A percentile compares a stretch with the other conserved stretches of the same genome.
These are phyloP conservation scores for Pistacia atlantica DNA, from an alignment of 345 rosid genomes.

Conservation along the genomic window DNA sequence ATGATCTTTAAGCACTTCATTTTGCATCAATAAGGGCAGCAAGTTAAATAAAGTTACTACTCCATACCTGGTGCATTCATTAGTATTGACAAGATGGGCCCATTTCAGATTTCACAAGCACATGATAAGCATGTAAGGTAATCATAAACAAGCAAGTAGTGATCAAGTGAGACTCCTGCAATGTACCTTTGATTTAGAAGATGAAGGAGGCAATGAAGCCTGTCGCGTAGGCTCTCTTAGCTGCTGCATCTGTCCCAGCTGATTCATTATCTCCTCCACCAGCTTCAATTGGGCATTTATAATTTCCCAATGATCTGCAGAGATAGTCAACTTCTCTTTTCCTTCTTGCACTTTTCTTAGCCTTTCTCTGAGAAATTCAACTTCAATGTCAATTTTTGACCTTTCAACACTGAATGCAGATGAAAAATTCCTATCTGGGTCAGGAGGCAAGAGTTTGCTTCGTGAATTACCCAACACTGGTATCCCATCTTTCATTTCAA, in stretches of 20 bases:
- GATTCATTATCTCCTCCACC: slow-evolving; percentile 50
- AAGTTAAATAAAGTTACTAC: neutral
- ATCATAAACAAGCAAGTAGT: neutral
- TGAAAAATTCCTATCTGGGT: slow-evolving; percentile 38
- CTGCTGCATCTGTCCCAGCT: slow-evolving; percentile 51
- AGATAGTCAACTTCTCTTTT: slow-evolving; percentile 43
- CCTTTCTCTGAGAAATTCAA: slow-evolving; percentile 56
- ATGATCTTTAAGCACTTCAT: neutral
- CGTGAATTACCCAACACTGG: slow-evolving; percentile 22
- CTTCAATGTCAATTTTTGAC: slow-evolving; percentile 49
- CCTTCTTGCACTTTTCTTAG: slow-evolving; percentile 44
- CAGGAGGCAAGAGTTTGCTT: slow-evolving; percentile 20
- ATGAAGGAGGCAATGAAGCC: slow-evolving; percentile 40
- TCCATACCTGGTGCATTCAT: neutral
- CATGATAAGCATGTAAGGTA: slow-evolving; percentile 1
- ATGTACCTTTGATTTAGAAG: slow-evolving; percentile 47
- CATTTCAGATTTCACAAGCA: neutral
- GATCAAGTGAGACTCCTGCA: neutral
- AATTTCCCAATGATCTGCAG: slow-evolving; percentile 41
- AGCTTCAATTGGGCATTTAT: slow-evolving; percentile 42
- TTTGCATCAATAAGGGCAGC: neutral
- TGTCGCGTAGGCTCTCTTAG: slow-evolving; percentile 36
- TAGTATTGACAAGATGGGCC: neutral
- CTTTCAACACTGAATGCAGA: slow-evolving; percentile 43
- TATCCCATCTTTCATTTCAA: slow-evolving; percentile 20